Evolutionary conservation across 164 flowering plant genomes (phyloP).

Genomic region (Platanus orientalis): DNA sequence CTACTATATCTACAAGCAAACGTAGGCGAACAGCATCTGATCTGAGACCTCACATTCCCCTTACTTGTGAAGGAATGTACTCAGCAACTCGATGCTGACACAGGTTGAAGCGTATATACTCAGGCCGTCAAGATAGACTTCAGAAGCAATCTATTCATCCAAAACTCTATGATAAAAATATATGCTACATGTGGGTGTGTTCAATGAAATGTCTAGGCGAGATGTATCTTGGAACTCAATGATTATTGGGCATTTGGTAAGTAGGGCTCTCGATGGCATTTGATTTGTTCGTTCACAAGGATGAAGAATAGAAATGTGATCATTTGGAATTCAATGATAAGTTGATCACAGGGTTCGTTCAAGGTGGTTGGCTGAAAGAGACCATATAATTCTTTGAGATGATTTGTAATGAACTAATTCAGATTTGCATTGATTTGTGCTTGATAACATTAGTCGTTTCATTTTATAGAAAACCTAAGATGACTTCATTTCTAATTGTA

Average conservation of each 20-base stretch:
- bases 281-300: slow-evolving; percentile 38
- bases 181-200: slow-evolving; percentile 44
- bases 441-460: too few species aligned
- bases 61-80: slow-evolving; percentile 60
- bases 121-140: slow-evolving; percentile 45
- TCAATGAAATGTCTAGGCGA: slow-evolving; percentile 50
- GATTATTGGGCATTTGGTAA: slow-evolving; percentile 58
- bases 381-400: slow-evolving; percentile 48
- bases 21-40: slow-evolving; percentile 35
- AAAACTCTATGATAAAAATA: slow-evolving; percentile 41
- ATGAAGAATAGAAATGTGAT: slow-evolving; percentile 42
- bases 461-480: too few species aligned
- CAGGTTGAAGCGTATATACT: slow-evolving; percentile 44
- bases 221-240: slow-evolving; percentile 78
- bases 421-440: too few species aligned
- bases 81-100: slow-evolving; percentile 14
- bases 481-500: too few species aligned
- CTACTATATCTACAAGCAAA: slow-evolving; percentile 44
- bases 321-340: slow-evolving; percentile 62
- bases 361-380: slow-evolving; percentile 48
- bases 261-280: slow-evolving; percentile 53
- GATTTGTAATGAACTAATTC: too few species aligned
- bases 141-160: slow-evolving; percentile 34
- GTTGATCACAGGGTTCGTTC: slow-evolving; percentile 63
- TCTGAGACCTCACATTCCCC: slow-evolving; percentile 66